A percentile compares a stretch with the other conserved stretches of the same genome.
phyloP scores from a whole-genome alignment of 1,284 basidiomycete species.

The Moniliella sp. region DNA sequence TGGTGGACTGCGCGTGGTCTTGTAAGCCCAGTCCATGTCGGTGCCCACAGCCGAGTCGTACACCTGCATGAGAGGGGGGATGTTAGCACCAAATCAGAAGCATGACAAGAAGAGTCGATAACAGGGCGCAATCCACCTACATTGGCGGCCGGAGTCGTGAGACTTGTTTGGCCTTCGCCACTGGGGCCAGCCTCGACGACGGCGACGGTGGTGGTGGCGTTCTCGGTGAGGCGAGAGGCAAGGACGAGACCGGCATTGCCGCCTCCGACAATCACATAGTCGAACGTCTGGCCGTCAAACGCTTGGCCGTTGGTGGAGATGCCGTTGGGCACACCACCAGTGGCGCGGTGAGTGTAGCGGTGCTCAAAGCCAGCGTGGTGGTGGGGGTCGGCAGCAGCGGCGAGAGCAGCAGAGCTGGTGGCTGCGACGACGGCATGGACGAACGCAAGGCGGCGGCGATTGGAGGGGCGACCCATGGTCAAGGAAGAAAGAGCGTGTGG shows the following conservation, averaged over 20 bases:
- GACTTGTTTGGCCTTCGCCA: conserved; percentile 1
- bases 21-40: conserved; percentile 16
- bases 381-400: no score
- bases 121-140: background rate
- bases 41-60: conserved; percentile 10
- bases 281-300: no score
- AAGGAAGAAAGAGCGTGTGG: no score
- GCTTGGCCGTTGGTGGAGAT: no score
- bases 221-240: conserved; percentile 15
- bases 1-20: no score
- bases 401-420: background rate
- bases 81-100: no score
- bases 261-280: conserved; percentile 17
- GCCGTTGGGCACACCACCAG: no score
- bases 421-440: background rate
- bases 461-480: background rate
- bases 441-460: background rate
- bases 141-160: conserved; percentile 1
- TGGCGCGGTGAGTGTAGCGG: no score
- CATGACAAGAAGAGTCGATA: no score
- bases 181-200: conserved; percentile 39
- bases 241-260: conserved; percentile 42
- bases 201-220: conserved; percentile 15
- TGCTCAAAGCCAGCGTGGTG: no score
- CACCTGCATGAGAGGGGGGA: background rate